Conservation (phyloP, 805 yeast genomes). For the Lachancea sp. region DNA sequence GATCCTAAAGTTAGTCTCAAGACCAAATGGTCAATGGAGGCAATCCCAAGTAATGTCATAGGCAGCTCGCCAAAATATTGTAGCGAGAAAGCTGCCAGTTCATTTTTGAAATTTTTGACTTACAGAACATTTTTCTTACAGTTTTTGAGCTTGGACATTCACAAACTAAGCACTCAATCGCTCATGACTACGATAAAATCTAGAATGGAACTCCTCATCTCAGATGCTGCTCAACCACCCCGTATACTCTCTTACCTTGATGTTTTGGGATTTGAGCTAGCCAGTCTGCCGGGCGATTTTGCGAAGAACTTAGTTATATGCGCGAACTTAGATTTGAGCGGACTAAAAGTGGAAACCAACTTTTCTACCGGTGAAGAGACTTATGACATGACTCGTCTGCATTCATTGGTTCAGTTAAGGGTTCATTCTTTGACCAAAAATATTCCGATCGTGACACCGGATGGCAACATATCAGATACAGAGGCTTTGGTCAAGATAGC, state of each 20-base stretch:
- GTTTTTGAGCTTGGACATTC: conserved; percentile 67
- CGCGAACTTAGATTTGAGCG: conserved; percentile 34
- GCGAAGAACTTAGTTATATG: conserved; percentile 25
- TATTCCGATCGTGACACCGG: conserved; percentile 6
- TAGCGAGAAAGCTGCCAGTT: conserved; percentile 36
- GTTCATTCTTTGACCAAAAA: conserved; percentile 8
- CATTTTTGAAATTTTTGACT: conserved; percentile 54
- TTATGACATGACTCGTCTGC: conserved; percentile 40
- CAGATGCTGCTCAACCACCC: conserved; percentile 54
- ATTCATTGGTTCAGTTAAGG: conserved; percentile 31
- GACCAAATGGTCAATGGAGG: conserved; percentile 50
- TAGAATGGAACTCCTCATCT: conserved; percentile 48
- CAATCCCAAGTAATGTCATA: conserved; percentile 32
- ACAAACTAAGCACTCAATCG: conserved; percentile 43
- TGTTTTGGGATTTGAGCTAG: conserved; percentile 52
- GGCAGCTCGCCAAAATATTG: conserved; percentile 33
- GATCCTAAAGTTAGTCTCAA: conserved; percentile 50
- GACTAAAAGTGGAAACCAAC: conserved; percentile 36
- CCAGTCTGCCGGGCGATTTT: conserved; percentile 27
- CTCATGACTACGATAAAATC: conserved; percentile 39
- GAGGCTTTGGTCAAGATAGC: conserved; percentile 16
- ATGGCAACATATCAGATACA: conserved; percentile 13
- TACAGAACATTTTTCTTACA: conserved; percentile 58
- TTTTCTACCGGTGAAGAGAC: conserved; percentile 28
- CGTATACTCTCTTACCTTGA: conserved; percentile 66